phyloP scores from a whole-genome alignment of 495 filamentous ascomycete species.

The Rhizodiscina lignyota region DNA sequence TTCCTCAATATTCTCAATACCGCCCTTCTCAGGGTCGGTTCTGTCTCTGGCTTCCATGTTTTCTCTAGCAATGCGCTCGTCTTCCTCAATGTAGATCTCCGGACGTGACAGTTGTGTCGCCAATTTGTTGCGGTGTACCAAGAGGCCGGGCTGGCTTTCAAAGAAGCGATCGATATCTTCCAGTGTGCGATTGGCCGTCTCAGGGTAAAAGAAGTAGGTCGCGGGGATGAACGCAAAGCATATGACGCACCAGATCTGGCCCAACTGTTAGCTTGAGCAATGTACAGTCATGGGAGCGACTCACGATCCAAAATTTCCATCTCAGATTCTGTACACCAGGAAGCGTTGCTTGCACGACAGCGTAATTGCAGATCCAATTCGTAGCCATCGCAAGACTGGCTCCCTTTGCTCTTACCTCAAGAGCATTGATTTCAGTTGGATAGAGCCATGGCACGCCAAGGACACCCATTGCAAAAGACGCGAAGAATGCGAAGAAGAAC shows the following conservation, averaged over 20 bases:
- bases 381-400: slow-evolving; percentile 10
- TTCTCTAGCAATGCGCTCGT: too few relatives aligned
- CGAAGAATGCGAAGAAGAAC: slow-evolving; percentile 15
- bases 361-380: slow-evolving; percentile 6
- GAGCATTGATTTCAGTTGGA: slow-evolving; percentile 18
- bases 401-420: slow-evolving; percentile 19
- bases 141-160: slow-evolving; percentile 12
- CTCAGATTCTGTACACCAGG: slow-evolving; percentile 18
- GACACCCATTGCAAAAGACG: slow-evolving; percentile 19
- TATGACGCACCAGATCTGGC: slow-evolving; percentile 18
- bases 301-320: slow-evolving; percentile 20
- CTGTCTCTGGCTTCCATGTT: too few relatives aligned
- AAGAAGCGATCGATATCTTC: slow-evolving; percentile 22
- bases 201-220: slow-evolving; percentile 21
- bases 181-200: slow-evolving; percentile 20
- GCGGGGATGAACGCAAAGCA: slow-evolving; percentile 16
- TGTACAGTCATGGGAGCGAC: too few relatives aligned
- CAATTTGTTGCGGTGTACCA: slow-evolving; percentile 15
- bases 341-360: slow-evolving; percentile 16
- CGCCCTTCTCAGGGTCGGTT: too few relatives aligned
- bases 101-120: slow-evolving; percentile 15
- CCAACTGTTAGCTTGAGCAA: too few relatives aligned
- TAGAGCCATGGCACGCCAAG: slow-evolving; percentile 19
- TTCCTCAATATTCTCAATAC: too few relatives aligned
- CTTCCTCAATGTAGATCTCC: slow-evolving; percentile 15